These are phyloP conservation scores for Chrysochromulina tobinii DNA, from an alignment of 78 protist genomes.

Conservation along the genomic window DNA sequence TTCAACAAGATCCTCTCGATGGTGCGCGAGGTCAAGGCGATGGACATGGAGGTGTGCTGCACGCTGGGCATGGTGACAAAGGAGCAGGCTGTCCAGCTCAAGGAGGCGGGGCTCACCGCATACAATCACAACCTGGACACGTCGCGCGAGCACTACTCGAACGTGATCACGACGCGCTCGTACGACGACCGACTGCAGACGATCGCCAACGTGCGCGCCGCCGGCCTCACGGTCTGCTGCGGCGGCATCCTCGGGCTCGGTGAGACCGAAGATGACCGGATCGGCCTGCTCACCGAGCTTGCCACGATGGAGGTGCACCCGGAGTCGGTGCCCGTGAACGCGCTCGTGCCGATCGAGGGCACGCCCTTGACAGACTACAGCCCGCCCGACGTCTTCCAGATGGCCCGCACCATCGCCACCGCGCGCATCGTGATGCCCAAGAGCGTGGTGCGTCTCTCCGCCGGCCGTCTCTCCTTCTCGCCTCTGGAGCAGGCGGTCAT, in stretches of 20 bases:
- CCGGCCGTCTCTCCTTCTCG: slow-evolving; percentile 61
- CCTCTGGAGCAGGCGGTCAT: slow-evolving; percentile 49
- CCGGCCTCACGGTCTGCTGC: slow-evolving; percentile 74
- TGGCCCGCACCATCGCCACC: slow-evolving; percentile 69
- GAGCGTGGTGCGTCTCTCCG: slow-evolving; percentile 70
- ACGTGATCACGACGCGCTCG: slow-evolving; percentile 67
- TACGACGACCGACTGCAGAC: slow-evolving; percentile 78
- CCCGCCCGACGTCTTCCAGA: slow-evolving; percentile 11
- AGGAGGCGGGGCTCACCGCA: slow-evolving; percentile 75
- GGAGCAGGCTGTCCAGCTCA: slow-evolving; percentile 64
- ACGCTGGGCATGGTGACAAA: slow-evolving; percentile 68
- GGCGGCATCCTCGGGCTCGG: slow-evolving; percentile 80
- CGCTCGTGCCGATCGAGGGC: slow-evolving; percentile 69
- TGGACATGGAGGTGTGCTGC: slow-evolving; percentile 77
- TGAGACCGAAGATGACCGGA: slow-evolving; percentile 49
- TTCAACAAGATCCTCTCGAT: slow-evolving; percentile 46
- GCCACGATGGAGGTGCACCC: slow-evolving; percentile 50
- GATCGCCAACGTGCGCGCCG: slow-evolving; percentile 62
- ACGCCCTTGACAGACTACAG: slow-evolving; percentile 47
- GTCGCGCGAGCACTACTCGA: slow-evolving; percentile 59
- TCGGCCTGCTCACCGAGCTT: slow-evolving; percentile 59
- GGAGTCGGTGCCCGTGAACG: slow-evolving; percentile 77
- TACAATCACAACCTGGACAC: slow-evolving; percentile 84
- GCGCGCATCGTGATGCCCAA: slow-evolving; percentile 68
- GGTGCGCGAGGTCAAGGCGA: slow-evolving; percentile 50